A percentile compares a stretch with the other conserved stretches of the same genome.
phyloP scores from a whole-genome alignment of 2,329 filamentous ascomycete species.

The Arthrobotrys sinensis region DNA sequence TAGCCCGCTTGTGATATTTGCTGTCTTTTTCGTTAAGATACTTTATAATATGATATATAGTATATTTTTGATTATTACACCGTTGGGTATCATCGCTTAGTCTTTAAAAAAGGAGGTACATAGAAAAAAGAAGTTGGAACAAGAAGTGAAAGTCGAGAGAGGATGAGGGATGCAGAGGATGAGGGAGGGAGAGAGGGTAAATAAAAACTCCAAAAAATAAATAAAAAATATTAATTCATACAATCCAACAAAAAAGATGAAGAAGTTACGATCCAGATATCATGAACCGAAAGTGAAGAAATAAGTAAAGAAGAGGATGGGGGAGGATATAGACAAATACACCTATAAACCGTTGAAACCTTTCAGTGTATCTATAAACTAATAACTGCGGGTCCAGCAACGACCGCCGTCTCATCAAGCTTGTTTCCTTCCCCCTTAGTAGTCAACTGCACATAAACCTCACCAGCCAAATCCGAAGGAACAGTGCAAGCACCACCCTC shows the following conservation, averaged over 20 bases:
- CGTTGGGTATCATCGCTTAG: slow-evolving; percentile 33
- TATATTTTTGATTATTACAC: slow-evolving; percentile 26
- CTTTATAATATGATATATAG: neutral
- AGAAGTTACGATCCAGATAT: slow-evolving; percentile 24
- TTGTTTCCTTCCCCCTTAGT: slow-evolving; percentile 70
- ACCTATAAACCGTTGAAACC: neutral
- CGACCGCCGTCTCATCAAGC: slow-evolving; percentile 77
- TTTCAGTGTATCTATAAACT: slow-evolving; percentile 20
- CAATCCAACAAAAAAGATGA: slow-evolving; percentile 13
- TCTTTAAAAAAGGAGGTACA: slow-evolving; percentile 28
- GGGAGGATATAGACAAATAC: neutral
- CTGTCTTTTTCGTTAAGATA: neutral
- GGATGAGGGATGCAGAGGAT: neutral
- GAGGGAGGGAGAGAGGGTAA: neutral
- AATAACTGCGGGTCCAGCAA: slow-evolving; percentile 67
- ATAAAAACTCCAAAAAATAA: slow-evolving; percentile 4
- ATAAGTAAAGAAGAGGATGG: neutral
- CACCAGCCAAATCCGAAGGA: slow-evolving; percentile 75
- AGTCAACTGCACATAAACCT: slow-evolving; percentile 79
- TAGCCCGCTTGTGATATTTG: no score
- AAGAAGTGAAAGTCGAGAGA: neutral
- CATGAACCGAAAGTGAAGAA: neutral
- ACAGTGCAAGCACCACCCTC: slow-evolving; percentile 74
- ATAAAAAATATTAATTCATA: slow-evolving; percentile 20
- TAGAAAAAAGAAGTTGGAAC: neutral